A percentile compares a stretch with the other conserved stretches of the same genome.
Evolutionary conservation across 768 basidiomycete species (phyloP).

Genomic region (Pluteus cervinus): DNA sequence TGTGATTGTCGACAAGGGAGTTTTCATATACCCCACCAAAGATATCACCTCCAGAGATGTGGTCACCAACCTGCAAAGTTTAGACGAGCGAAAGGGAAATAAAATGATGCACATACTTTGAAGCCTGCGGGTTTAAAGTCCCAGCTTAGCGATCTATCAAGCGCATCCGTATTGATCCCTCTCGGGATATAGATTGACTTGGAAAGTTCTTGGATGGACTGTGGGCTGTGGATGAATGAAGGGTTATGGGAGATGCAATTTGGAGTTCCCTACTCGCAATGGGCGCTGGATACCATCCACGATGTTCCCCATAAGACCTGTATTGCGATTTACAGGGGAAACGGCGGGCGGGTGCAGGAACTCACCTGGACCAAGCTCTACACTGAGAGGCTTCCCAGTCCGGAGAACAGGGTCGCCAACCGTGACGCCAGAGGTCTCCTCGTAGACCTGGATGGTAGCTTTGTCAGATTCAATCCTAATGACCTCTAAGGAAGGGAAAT

Average conservation of each 20-base stretch:
- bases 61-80: conserved; percentile 76
- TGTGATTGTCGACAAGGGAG: conserved; percentile 93
- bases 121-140: conserved; percentile 85
- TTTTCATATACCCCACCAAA: conserved; percentile 97
- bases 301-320: conserved; percentile 99
- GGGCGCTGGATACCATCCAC: conserved; percentile 97
- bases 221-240: conserved; percentile 12
- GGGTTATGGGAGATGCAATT: conserved; percentile 6
- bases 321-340: not conserved
- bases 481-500: conserved; percentile 74
- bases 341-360: conserved; percentile 4
- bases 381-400: conserved; percentile 96
- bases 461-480: conserved; percentile 98
- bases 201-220: conserved; percentile 93
- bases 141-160: conserved; percentile 87
- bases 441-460: conserved; percentile 98
- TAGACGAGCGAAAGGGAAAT: conserved; percentile 1
- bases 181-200: conserved; percentile 99
- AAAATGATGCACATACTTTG: conserved; percentile 42
- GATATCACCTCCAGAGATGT: conserved; percentile 94
- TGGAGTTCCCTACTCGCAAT: conserved; percentile 53
- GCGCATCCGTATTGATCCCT: conserved; percentile 95
- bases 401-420: conserved; percentile 97
- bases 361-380: conserved; percentile 94
- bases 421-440: conserved; percentile 98